phyloP scores from a whole-genome alignment of 2,329 filamentous ascomycete genomes.

The Cadophora luteo-olivacea region DNA sequence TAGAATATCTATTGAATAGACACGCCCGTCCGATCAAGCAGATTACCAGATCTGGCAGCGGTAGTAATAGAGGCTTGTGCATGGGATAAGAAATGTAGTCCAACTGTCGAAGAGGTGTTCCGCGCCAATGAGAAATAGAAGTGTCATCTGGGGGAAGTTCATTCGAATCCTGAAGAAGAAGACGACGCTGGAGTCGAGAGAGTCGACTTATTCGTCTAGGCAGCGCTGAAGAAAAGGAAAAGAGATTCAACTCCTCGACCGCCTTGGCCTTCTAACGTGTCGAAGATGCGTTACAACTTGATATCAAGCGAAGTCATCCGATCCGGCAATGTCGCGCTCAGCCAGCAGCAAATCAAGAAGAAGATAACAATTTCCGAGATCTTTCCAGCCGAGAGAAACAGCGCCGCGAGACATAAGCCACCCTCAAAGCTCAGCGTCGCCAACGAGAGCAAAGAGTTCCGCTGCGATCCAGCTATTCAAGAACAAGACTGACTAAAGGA shows the following conservation, averaged over 20 bases:
- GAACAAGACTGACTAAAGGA: neutral
- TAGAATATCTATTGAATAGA: neutral
- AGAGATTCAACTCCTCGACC: neutral
- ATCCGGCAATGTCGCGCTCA: too few species aligned
- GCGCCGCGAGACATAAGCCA: neutral
- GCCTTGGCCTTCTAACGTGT: neutral
- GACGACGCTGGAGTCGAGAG: neutral
- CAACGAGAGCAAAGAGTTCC: neutral
- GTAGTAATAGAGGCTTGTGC: neutral
- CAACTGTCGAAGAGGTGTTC: neutral
- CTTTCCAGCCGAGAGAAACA: neutral
- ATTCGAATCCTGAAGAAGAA: neutral
- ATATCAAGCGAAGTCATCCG: neutral
- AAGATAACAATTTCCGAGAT: neutral
- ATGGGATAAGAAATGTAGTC: neutral
- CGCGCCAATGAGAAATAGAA: slow-evolving; percentile 9
- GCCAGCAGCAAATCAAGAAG: neutral
- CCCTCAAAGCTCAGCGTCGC: neutral
- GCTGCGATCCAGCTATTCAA: neutral
- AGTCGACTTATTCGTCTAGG: neutral
- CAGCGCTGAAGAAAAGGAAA: neutral
- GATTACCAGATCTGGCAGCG: neutral
- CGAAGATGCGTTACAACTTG: neutral
- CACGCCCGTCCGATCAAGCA: neutral
- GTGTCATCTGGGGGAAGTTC: neutral